phyloP scores from a whole-genome alignment of 805 yeast species.

The Metschnikowia colocasiae region DNA sequence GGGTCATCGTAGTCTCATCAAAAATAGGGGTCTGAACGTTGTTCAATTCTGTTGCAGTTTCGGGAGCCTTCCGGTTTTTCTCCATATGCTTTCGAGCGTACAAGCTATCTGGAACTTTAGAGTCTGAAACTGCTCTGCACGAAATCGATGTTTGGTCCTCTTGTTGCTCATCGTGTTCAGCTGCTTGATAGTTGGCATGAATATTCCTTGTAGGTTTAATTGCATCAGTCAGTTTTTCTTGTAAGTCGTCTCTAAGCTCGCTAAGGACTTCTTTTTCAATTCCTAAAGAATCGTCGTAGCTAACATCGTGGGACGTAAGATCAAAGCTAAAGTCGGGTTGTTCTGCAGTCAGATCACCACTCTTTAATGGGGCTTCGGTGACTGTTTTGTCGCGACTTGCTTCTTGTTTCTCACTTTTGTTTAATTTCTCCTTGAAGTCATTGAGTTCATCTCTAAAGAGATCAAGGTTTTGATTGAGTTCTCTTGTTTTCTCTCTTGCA shows the following conservation, averaged over 20 bases:
- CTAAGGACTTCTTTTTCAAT: conserved; percentile 29
- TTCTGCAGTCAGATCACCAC: not conserved
- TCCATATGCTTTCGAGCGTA: not conserved
- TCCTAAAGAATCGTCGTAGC: conserved; percentile 38
- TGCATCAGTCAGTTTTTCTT: not conserved
- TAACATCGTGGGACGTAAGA: conserved; percentile 35
- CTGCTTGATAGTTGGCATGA: not conserved
- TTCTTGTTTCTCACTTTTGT: conserved; percentile 21
- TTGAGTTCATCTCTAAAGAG: conserved; percentile 40
- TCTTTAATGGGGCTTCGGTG: not conserved
- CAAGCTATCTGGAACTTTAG: not conserved
- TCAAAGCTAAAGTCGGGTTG: conserved; percentile 38
- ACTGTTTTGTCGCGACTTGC: not conserved
- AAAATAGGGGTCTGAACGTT: not conserved
- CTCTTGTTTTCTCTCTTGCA: conserved; percentile 27
- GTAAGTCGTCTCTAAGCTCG: conserved; percentile 14
- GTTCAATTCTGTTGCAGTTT: not conserved
- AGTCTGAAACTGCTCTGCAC: conserved; percentile 2
- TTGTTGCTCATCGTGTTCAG: not conserved
- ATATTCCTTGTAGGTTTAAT: not conserved
- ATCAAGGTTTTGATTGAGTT: conserved; percentile 40
- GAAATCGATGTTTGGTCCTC: not conserved
- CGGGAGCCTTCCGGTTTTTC: not conserved
- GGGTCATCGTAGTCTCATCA: not conserved
- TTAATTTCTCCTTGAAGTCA: conserved; percentile 42